Evolutionary conservation across 192 early-diverging fungal species (phyloP).

Genomic region (Haplosporangium gracile): DNA sequence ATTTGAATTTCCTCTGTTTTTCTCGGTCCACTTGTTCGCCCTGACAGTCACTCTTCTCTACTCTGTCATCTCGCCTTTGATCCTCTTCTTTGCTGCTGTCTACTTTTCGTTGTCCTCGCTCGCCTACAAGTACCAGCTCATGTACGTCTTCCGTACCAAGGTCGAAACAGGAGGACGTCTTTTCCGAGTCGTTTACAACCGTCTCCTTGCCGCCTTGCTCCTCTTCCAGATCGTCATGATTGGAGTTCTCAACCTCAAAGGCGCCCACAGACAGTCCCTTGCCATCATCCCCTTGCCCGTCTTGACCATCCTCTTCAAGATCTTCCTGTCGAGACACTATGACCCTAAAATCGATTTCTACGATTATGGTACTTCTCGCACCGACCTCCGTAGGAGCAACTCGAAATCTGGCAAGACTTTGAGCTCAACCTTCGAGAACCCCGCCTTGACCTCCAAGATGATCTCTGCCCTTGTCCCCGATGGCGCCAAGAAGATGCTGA

Average conservation of each 20-base stretch:
- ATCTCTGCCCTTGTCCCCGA: constrained; percentile 79
- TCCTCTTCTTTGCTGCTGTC: constrained; percentile 73
- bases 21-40: constrained; percentile 77
- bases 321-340: constrained; percentile 59
- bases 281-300: constrained; percentile 72
- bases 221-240: constrained; percentile 79
- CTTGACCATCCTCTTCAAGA: constrained; percentile 67
- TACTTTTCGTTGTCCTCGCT: constrained; percentile 75
- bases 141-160: constrained; percentile 80
- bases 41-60: constrained; percentile 81
- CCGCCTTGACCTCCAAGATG: constrained; percentile 70
- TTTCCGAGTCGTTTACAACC: constrained; percentile 78
- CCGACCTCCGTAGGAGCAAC: constrained; percentile 50
- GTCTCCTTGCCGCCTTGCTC: constrained; percentile 72
- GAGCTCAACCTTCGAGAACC: constrained; percentile 75
- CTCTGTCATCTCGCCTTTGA: constrained; percentile 77
- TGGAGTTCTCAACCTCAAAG: constrained; percentile 68
- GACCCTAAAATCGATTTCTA: constrained; percentile 70
- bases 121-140: constrained; percentile 80
- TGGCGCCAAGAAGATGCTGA: constrained; percentile 72
- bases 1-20: constrained; percentile 79
- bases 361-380: constrained; percentile 57
- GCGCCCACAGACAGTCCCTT: constrained; percentile 55
- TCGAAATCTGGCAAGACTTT: constrained; percentile 34
- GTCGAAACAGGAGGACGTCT: constrained; percentile 80